Base-by-base conservation (phyloP, 2,329 filamentous ascomycete genomes). In the Hirsutella minnesotensis region DNA sequence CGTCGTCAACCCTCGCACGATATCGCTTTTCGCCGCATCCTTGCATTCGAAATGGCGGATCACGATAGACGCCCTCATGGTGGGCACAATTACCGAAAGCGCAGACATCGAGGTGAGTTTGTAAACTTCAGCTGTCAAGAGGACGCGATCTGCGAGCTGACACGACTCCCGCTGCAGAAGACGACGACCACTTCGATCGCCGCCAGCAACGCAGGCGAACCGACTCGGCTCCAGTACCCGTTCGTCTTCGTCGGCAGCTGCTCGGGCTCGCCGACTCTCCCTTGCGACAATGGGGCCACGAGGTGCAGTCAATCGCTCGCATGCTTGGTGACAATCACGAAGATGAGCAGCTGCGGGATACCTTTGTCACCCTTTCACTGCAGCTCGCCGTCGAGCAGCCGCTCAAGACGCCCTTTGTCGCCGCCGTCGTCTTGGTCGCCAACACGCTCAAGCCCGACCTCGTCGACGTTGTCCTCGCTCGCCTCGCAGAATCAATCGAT, bases 331-430 rank as follows among this genome's bases (percentile, higher is more conserved):
- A 94, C 37, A 83, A 94, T 62, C 84, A 83, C 58, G 88, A 94
- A n/a, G 84, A 94, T 57, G 79, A 82, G 51, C 83, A 88, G 51
- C 67, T 94, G 43, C 80, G 80, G 50, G 74, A 71, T 27, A 78
- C 73, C 40, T 94, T 94, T 60, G 69, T 85, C 50, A 77, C 82
- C 44, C 73, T 94, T 24, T 70, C 80, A 8, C 66, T 89, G 45
- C 85, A 90, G 62, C 72, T 96, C 50, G 73, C 84, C 36, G 61
- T 86, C 30, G 92, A 98, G 66, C 92, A 98, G 65, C 92, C 92
- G 1, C 82, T 98, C 62, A 96, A 96, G 70, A 94, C 88, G n/a
- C 90, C 92, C 0, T 96, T 95, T 59, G 75, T 94, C 31, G 88
- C 89, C 9, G 86, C 85, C 18, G 81, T 90, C 13, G 75, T 94